Base-by-base conservation (phyloP, 2,329 filamentous ascomycete genomes). In the Hymenoscyphus infarciens region DNA sequence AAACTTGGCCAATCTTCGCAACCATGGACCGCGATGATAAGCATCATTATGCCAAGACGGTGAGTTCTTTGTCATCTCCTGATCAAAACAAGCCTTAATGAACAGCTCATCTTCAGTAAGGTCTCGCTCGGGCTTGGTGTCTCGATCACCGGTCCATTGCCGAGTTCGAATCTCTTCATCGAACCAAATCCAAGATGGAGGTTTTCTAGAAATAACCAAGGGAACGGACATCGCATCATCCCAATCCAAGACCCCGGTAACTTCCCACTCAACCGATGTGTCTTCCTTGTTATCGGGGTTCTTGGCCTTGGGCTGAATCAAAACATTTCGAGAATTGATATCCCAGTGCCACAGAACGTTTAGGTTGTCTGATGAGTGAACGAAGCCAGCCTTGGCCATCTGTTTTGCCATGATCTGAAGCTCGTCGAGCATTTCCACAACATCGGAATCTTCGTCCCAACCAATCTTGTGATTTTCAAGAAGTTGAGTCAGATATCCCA, bases 161-260 rank as follows among this genome's bases (percentile, higher is more conserved):
- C 25, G 25, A 27, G 25, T 27, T 27, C 25, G 25, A 27, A 27
- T 27, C 25, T 27, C 25, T 27, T 27, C 25, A 27, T 27, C 25
- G 25, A 27, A 27, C 25, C 25, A 27, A 27, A 27, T 27, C 25
- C 25, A 27, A 27, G 25, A 27, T 27, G 25, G 25, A 27, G 25
- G 25, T 27, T 27, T 27, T 27, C 25, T 22, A n/a, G 3, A 64
- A 62, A 66, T 2, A 1, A 2, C 0, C 64, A 2, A 4, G 2
- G 68, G 68, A 1, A 66, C 63, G 10, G 69, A 64, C 10, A 62
- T 2, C 10, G 35, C 55, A 27, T 60, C 61, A 53, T 70, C 68
- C 68, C 67, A 70, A 29, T 70, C 68, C 1, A 69, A 5, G 2
- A 70, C 33, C 16, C 68, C 68, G 31, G 35, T 66, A 13, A 69